A percentile compares a stretch with the other conserved stretches of the same genome.
phyloP scores from a whole-genome alignment of 31 red algal species.

The Endocladia muricata region DNA sequence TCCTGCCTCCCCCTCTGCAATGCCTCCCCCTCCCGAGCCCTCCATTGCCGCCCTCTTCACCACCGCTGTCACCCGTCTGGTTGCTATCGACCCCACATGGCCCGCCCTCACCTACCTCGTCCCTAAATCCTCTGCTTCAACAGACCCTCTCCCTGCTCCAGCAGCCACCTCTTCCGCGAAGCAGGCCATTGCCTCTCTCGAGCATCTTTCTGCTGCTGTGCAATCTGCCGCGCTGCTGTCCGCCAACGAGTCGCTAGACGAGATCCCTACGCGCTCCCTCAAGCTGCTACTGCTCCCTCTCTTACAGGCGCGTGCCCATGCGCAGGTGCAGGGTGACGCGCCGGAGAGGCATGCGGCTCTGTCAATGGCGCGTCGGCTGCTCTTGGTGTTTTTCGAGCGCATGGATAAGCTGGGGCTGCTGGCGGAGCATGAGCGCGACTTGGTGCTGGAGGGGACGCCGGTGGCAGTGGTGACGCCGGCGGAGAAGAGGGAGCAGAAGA shows the following conservation, averaged over 20 bases:
- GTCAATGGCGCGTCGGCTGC: neutral
- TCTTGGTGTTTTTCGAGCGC: slow-evolving; percentile 39
- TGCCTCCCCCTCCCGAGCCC: too few relatives aligned
- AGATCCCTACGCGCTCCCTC: slow-evolving; percentile 47
- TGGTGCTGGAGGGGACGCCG: slow-evolving; percentile 8
- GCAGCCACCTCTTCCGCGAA: too few relatives aligned
- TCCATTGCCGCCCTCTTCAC: too few relatives aligned
- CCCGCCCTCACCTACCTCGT: too few relatives aligned
- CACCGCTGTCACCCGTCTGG: too few relatives aligned
- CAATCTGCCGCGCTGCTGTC: neutral
- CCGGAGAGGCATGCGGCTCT: slow-evolving; percentile 11
- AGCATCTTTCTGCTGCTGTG: slow-evolving; percentile 6
- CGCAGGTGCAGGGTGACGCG: slow-evolving; percentile 22
- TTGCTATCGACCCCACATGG: too few relatives aligned
- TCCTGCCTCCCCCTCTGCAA: too few relatives aligned
- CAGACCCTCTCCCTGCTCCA: too few relatives aligned
- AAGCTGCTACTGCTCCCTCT: slow-evolving; percentile 54
- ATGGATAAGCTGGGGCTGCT: slow-evolving; percentile 40
- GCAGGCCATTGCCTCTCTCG: neutral
- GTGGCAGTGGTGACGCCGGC: slow-evolving; percentile 3
- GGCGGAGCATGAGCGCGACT: slow-evolving; percentile 31
- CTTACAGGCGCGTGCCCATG: slow-evolving; percentile 33
- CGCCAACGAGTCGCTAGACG: slow-evolving; percentile 58
- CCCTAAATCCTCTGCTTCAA: too few relatives aligned
- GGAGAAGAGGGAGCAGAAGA: slow-evolving; percentile 55